A percentile compares a stretch with the other conserved stretches of the same genome.
phyloP scores from a whole-genome alignment of 2,329 filamentous ascomycete genomes.

The Monosporascus sp. region DNA sequence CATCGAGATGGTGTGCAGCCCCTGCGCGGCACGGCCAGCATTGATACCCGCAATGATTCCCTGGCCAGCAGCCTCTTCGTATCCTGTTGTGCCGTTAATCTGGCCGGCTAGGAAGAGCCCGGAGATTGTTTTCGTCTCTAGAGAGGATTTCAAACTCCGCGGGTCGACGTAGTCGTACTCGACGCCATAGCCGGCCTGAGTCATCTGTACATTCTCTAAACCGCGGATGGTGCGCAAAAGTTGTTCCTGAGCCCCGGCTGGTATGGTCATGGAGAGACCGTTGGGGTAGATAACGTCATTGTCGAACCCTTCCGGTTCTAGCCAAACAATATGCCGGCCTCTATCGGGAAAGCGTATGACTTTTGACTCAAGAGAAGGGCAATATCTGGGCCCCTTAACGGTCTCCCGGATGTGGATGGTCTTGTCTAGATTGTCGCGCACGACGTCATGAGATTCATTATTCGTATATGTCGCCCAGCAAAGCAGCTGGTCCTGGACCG shows the following conservation, averaged over 20 bases:
- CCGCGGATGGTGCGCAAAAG: constrained; percentile 85
- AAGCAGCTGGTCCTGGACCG: constrained; percentile 75
- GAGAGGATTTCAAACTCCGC: constrained; percentile 75
- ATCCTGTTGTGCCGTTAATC: constrained; percentile 97
- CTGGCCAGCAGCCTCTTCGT: constrained; percentile 94
- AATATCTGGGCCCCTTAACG: constrained; percentile 90
- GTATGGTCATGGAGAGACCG: constrained; percentile 94
- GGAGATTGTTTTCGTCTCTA: constrained; percentile 88
- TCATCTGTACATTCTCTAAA: constrained; percentile 83
- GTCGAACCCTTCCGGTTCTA: constrained; percentile 92
- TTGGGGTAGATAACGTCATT: constrained; percentile 92
- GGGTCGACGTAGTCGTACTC: constrained; percentile 99
- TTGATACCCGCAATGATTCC: constrained; percentile 92
- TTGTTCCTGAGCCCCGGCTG: constrained; percentile 77
- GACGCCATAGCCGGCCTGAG: constrained; percentile 93
- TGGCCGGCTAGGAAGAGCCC: constrained; percentile 92
- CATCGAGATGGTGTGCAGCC: constrained; percentile 61
- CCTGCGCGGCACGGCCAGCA: constrained; percentile 73
- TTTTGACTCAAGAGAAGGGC: constrained; percentile 92
- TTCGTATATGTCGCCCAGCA: constrained; percentile 90
- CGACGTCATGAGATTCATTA: constrained; percentile 71
- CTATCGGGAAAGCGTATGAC: constrained; percentile 83
- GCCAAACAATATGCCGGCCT: constrained; percentile 83
- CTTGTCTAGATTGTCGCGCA: constrained; percentile 87
- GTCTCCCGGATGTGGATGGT: constrained; percentile 95